A percentile compares a stretch with the other conserved stretches of the same genome.
Evolutionary conservation across 2,329 filamentous ascomycete genomes (phyloP).

Genomic region (Metarhizium rileyi): DNA sequence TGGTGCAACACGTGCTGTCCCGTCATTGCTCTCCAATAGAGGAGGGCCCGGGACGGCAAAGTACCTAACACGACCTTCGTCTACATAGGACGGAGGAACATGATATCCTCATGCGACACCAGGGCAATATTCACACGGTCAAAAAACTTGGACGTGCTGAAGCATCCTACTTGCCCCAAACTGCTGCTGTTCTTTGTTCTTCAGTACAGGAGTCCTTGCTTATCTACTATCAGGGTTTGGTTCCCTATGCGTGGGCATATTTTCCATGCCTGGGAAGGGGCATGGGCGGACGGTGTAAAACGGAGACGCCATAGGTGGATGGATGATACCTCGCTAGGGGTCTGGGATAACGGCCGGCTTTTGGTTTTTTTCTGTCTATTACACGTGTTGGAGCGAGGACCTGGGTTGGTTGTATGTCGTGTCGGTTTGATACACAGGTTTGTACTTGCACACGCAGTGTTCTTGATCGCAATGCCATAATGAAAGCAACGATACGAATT

Average conservation of each 20-base stretch:
- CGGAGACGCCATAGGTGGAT: not conserved
- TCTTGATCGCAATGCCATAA: constrained; percentile 17
- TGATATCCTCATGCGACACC: constrained; percentile 1
- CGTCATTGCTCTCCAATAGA: not conserved
- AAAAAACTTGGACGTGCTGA: no score
- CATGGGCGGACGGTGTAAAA: not conserved
- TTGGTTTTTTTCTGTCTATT: not conserved
- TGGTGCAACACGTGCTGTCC: not conserved
- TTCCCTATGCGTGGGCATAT: no score
- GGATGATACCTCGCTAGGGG: not conserved
- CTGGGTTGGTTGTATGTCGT: constrained; percentile 7
- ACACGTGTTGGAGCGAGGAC: not conserved
- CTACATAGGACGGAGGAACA: not conserved
- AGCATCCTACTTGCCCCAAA: no score
- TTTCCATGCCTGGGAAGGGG: not conserved
- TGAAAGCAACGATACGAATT: constrained; percentile 20
- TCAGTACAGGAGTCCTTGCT: no score
- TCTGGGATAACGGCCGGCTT: not conserved
- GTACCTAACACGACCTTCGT: not conserved
- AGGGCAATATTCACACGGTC: no score
- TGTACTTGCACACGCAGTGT: constrained; percentile 16
- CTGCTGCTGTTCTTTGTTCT: no score
- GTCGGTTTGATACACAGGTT: constrained; percentile 13
- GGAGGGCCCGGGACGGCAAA: not conserved
- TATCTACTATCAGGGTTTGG: no score